Conservation (phyloP, 1,284 basidiomycete genomes). For the Naganishia albida region DNA sequence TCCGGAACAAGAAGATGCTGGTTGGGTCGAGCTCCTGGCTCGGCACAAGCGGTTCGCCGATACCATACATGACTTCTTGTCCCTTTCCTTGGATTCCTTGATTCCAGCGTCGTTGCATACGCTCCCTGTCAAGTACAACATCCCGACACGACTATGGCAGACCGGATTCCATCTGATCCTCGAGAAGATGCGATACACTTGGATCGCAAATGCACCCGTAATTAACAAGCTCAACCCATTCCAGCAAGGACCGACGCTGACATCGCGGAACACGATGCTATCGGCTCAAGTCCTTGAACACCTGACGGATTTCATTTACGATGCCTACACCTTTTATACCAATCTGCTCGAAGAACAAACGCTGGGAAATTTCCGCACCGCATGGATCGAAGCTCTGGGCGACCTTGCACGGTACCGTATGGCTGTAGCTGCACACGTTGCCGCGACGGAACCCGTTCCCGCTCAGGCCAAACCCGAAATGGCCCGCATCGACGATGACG, state of each 20-base stretch:
- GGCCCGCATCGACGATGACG: slow-evolving; percentile 40
- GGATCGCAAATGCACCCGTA: slow-evolving; percentile 54
- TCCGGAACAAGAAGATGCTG: slow-evolving; percentile 34
- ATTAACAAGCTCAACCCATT: slow-evolving; percentile 14
- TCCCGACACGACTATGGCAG: slow-evolving; percentile 90
- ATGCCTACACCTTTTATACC: slow-evolving; percentile 91
- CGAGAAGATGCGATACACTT: slow-evolving; percentile 82
- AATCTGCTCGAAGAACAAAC: slow-evolving; percentile 80
- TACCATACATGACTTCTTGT: slow-evolving; percentile 80
- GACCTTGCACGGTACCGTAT: slow-evolving; percentile 93
- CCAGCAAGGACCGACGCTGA: slow-evolving; percentile 35
- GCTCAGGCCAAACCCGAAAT: slow-evolving; percentile 14
- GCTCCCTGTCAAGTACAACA: slow-evolving; percentile 91
- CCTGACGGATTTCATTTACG: slow-evolving; percentile 88
- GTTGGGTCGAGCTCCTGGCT: slow-evolving; percentile 52
- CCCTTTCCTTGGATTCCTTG: slow-evolving; percentile 79
- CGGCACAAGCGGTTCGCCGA: slow-evolving; percentile 73
- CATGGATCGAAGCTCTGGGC: slow-evolving; percentile 94
- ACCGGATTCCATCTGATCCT: slow-evolving; percentile 86
- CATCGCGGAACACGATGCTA: slow-evolving; percentile 24
- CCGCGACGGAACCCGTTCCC: slow-evolving; percentile 55
- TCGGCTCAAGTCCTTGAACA: slow-evolving; percentile 60
- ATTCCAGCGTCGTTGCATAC: slow-evolving; percentile 83
- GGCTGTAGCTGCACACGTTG: slow-evolving; percentile 67
- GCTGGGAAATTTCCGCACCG: slow-evolving; percentile 69